Evolutionary conservation across 495 filamentous ascomycete species (phyloP), one percentile per base, ranked within the genome.

Genomic region (Entonaema liquescens): DNA sequence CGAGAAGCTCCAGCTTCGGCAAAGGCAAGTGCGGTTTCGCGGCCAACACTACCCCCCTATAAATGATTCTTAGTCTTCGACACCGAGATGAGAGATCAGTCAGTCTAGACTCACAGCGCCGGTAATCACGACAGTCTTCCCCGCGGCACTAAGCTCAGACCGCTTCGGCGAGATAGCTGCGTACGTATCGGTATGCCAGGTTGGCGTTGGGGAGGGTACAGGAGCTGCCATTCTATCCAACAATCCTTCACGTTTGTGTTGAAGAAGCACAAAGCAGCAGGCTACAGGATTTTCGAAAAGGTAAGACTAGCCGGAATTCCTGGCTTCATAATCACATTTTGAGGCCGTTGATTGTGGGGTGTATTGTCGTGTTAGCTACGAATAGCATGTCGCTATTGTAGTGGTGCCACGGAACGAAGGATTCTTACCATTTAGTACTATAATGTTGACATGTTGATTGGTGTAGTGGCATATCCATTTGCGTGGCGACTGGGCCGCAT

Each of bases 1-100:
- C 62, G 73, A 26, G 73, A 68, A n/a, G 83, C 82, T 21, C 80
- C 81, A 31, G 85, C 80, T 57, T 75, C 65, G 3, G 82, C 83
- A 62, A 84, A 85, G 38, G 74, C 65, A 5, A 19, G 61, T n/a
- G 83, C 79, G 12, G 72, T 84, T 21, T 75, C 83, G 35, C 70
- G 69, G 19, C 83, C 84, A n/a, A 86, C 80, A 6, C 83, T 83
- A 33, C 74, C 76, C 6, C 33, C 40, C 50, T 54, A 31, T 54
- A 29, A 28, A 5, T 29, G n/a, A n/a, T n/a, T n/a, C n/a, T n/a
- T n/a, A 3, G 47, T 12, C 3, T 26, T 54, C 28, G 26, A n/a
- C 9, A 25, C 5, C 11, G 26, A 3, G 11, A 25, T 54, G 17
- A 29, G 29, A 28, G 5, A 7, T 12, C 29, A n/a, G 50, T 29